Base-by-base conservation (phyloP, 2,329 filamentous ascomycete species). In the Tricladium varicosporioides region DNA sequence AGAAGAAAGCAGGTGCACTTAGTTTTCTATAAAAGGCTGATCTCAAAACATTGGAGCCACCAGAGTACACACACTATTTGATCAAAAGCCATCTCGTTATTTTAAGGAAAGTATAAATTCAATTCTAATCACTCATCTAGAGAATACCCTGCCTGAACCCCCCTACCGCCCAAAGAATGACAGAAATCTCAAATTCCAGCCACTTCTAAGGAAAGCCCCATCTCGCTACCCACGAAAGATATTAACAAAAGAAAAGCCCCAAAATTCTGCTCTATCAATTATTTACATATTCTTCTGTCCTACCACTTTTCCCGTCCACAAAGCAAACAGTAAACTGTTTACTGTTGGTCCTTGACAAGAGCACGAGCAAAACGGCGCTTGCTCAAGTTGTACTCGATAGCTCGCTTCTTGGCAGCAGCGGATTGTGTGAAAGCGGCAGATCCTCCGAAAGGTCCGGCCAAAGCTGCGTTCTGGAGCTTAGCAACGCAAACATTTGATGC, bases 381-480 rank as follows among this genome's bases (percentile, higher is more conserved):
- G 63, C 57, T 62, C 60, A 70, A 64, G 64, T 68, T 69, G 72
- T 81, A 85, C 67, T 80, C 81, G 56, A 87, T 73, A 42, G 84
- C 82, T 48, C 84, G 77, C 81, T 86, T 87, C 73, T 80, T 77
- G 15, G 80, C 81, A 14, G 76, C 75, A 13, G 78, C 54, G 54
- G 76, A 78, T 77, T 86, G 82, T 0, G 83, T 87, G 71, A 88
- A 88, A 32, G 84, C 85, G 32, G 78, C 83, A 13, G 82, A 84
- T 53, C 85, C 85, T 66, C 86, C 85, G 61, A 89, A 88, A 18
- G 86, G 85, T 5, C 85, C 85, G 9, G 85, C 83, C 15, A 78
- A 72, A 11, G 85, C 81, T 2, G 71, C 65, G 74, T 89, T 89
- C 68, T 83, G 80, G 56, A 88, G 75, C 57, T 84, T 81, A 32